Percentiles rank a stretch among this genome's conserved stretches.
Conservation (phyloP, 306 rosid species). For the Glycyrrhiza uralensis region DNA sequence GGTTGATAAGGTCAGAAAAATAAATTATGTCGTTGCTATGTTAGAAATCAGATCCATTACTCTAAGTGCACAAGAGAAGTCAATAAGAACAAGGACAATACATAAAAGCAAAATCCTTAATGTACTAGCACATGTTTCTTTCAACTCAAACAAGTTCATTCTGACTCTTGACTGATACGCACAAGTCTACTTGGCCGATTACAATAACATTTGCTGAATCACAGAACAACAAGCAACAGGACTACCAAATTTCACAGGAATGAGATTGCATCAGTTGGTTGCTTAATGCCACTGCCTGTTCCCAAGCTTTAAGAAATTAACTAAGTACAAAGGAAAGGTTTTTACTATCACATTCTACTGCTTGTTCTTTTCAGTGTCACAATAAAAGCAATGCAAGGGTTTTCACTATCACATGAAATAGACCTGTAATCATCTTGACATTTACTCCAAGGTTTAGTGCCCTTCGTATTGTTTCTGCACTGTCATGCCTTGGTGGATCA, state of each 20-base stretch:
- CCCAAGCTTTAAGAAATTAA: neutral
- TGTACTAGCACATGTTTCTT: neutral
- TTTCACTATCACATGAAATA: constrained; percentile 5
- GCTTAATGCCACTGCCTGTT: neutral
- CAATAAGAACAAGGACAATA: neutral
- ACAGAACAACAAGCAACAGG: neutral
- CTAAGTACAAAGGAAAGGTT: too few relatives aligned
- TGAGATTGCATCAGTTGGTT: neutral
- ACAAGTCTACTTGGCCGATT: neutral
- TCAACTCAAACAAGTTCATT: neutral
- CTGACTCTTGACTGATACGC: neutral
- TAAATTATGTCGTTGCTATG: neutral
- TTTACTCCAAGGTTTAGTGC: constrained; percentile 98
- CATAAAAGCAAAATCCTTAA: constrained; percentile 1
- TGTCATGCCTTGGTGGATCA: constrained; percentile 98
- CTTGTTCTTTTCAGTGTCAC: too few relatives aligned
- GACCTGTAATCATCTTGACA: constrained; percentile 98
- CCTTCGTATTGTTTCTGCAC: constrained; percentile 97
- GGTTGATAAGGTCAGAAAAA: neutral
- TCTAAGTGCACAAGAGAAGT: neutral
- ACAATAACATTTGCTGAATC: neutral
- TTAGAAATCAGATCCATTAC: neutral
- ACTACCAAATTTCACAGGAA: neutral
- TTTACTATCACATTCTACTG: too few relatives aligned
- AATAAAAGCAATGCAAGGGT: constrained; percentile 12